Conservation (phyloP, 2,329 filamentous ascomycete genomes). For the Colletotrichum sp. region DNA sequence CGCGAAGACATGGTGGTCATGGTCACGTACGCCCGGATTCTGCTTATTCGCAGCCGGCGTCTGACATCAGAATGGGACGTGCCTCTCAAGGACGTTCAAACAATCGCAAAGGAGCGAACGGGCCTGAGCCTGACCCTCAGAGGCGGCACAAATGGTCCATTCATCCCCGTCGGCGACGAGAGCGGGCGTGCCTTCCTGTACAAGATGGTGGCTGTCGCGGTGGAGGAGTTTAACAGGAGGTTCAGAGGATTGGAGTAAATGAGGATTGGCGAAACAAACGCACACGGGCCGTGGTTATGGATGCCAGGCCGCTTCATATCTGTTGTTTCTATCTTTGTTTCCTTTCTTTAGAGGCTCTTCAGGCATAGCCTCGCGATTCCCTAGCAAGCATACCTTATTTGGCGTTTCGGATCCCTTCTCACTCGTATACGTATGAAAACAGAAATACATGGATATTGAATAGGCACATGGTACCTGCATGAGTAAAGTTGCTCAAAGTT, state of each 20-base stretch:
- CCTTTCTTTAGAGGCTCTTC: not conserved
- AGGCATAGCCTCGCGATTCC: constrained; percentile 3
- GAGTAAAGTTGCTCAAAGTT: not conserved
- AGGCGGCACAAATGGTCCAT: constrained; percentile 91
- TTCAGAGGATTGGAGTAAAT: constrained; percentile 51
- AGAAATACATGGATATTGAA: not conserved
- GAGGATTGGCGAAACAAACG: not conserved
- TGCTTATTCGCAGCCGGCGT: constrained; percentile 87
- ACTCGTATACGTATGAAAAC: not conserved
- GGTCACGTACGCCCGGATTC: constrained; percentile 85
- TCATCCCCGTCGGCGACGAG: constrained; percentile 92
- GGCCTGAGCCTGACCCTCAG: constrained; percentile 89
- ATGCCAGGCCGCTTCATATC: not conserved
- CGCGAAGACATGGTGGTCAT: constrained; percentile 89
- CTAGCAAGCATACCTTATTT: not conserved
- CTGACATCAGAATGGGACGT: constrained; percentile 96
- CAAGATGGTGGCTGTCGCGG: constrained; percentile 68
- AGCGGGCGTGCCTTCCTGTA: constrained; percentile 70
- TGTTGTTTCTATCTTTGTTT: not conserved
- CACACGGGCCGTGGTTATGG: not conserved
- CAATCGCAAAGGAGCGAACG: constrained; percentile 94
- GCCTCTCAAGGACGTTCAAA: constrained; percentile 93
- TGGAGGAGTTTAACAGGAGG: constrained; percentile 70
- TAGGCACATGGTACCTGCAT: not conserved
- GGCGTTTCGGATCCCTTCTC: not conserved